Evolutionary conservation across 2,329 filamentous ascomycete species (phyloP).

Genomic region (Epichloe sp.): DNA sequence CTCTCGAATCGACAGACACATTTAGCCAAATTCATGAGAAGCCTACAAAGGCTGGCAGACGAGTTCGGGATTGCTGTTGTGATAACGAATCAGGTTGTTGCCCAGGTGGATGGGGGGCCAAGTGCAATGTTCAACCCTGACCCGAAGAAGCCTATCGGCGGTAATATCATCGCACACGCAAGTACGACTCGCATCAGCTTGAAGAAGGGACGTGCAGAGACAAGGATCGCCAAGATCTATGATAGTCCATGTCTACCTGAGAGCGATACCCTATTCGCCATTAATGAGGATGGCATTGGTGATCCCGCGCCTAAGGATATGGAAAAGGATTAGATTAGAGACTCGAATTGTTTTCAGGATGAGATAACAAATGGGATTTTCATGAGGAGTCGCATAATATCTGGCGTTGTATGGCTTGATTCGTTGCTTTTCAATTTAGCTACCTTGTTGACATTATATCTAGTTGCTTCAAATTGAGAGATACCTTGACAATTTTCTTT

Average conservation of each 20-base stretch:
- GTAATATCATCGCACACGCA: constrained; percentile 96
- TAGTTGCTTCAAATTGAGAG: background rate
- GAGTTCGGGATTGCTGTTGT: constrained; percentile 95
- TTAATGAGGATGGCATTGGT: constrained; percentile 91
- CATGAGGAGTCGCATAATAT: constrained; percentile 12
- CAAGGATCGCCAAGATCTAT: constrained; percentile 96
- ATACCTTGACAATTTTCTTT: too few relatives aligned
- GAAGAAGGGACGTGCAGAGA: constrained; percentile 92
- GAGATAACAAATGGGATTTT: background rate
- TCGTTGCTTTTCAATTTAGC: background rate
- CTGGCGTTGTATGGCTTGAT: constrained; percentile 17
- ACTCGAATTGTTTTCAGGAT: constrained; percentile 6
- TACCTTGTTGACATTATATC: background rate
- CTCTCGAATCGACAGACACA: constrained; percentile 87
- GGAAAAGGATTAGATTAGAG: constrained; percentile 54
- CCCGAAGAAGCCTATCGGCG: constrained; percentile 96
- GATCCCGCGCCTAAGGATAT: constrained; percentile 92
- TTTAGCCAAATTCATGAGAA: constrained; percentile 79
- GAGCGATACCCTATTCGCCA: constrained; percentile 92
- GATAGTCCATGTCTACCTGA: constrained; percentile 95
- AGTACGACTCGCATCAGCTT: constrained; percentile 88
- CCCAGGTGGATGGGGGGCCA: constrained; percentile 91
- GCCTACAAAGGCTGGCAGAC: constrained; percentile 62
- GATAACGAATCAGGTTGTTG: constrained; percentile 97
- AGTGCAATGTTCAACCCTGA: constrained; percentile 99